Evolutionary conservation across 441 rosid species (phyloP).

Genomic region (Sinapis alba): DNA sequence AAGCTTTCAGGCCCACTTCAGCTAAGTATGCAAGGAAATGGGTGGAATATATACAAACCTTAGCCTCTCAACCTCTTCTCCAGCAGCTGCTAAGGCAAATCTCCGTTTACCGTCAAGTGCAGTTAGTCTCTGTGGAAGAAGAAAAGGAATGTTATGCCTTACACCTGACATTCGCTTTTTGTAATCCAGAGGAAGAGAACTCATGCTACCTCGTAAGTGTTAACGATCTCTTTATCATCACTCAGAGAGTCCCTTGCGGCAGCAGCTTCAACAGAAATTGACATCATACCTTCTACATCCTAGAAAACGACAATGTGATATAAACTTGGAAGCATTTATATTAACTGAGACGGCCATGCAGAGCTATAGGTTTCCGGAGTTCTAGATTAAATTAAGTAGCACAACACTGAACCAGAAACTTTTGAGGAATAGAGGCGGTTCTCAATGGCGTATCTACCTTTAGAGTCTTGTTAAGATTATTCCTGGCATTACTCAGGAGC

Average conservation of each 20-base stretch:
- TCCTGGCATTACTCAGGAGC: constrained; percentile 95
- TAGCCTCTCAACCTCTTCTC: constrained; percentile 91
- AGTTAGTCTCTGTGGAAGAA: constrained; percentile 76
- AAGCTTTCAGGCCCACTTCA: constrained; percentile 12
- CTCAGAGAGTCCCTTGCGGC: constrained; percentile 92
- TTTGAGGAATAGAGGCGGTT: constrained; percentile 1
- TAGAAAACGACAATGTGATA: constrained; percentile 32
- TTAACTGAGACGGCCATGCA: background rate
- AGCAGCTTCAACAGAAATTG: constrained; percentile 97
- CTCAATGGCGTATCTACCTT: constrained; percentile 54
- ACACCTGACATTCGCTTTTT: constrained; percentile 5
- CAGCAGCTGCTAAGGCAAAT: constrained; percentile 98
- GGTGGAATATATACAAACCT: constrained; percentile 57
- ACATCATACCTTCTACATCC: constrained; percentile 99
- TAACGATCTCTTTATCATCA: constrained; percentile 93
- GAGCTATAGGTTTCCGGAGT: background rate
- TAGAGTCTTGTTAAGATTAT: constrained; percentile 85
- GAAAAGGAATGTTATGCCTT: constrained; percentile 22
- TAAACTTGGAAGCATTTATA: constrained; percentile 9
- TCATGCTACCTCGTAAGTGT: constrained; percentile 83
- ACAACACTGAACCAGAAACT: constrained; percentile 6
- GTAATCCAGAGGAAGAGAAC: constrained; percentile 19
- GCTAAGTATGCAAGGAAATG: constrained; percentile 19
- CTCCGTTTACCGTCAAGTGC: constrained; percentile 99
- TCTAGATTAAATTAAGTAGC: background rate